Conservation (phyloP, 2,329 filamentous ascomycete genomes). For the Arthrobotrys musiformis region DNA sequence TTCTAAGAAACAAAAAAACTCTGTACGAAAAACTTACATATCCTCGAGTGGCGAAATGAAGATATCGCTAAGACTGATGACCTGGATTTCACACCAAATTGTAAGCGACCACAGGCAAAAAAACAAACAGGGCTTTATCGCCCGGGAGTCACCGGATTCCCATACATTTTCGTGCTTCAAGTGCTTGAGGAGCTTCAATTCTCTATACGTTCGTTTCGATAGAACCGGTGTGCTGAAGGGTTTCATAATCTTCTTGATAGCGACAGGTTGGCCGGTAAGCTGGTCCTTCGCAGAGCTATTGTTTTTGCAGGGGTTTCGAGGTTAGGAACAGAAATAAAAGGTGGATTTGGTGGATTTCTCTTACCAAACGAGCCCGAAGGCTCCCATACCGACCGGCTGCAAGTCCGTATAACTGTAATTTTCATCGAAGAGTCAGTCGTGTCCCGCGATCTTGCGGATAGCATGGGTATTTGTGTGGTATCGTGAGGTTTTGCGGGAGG, state of each 20-base stretch:
- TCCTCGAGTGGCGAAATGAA: slow-evolving; percentile 99
- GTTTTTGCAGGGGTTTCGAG: slow-evolving; percentile 21
- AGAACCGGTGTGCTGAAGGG: slow-evolving; percentile 99
- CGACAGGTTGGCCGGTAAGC: slow-evolving; percentile 94
- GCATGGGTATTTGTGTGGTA: slow-evolving; percentile 53
- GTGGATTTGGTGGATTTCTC: slow-evolving; percentile 61
- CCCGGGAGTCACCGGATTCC: slow-evolving; percentile 60
- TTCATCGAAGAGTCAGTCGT: slow-evolving; percentile 25
- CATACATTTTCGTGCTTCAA: slow-evolving; percentile 91
- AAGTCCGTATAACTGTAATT: slow-evolving; percentile 86
- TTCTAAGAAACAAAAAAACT: no score
- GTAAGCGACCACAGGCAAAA: background rate
- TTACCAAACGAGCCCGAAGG: slow-evolving; percentile 97
- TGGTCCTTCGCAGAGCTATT: slow-evolving; percentile 95
- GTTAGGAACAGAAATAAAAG: no score
- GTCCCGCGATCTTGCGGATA: slow-evolving; percentile 11
- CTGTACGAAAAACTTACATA: slow-evolving; percentile 73
- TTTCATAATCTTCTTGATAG: slow-evolving; percentile 99
- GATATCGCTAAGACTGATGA: slow-evolving; percentile 98
- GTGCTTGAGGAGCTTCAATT: slow-evolving; percentile 97
- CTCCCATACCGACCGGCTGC: slow-evolving; percentile 98
- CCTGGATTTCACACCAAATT: slow-evolving; percentile 66
- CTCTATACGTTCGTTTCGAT: slow-evolving; percentile 96
- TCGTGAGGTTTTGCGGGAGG: background rate
- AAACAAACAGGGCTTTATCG: background rate